Evolutionary conservation across 225 moss, liverwort and hornwort genomes (phyloP).

Genomic region (Bryum argenteum): DNA sequence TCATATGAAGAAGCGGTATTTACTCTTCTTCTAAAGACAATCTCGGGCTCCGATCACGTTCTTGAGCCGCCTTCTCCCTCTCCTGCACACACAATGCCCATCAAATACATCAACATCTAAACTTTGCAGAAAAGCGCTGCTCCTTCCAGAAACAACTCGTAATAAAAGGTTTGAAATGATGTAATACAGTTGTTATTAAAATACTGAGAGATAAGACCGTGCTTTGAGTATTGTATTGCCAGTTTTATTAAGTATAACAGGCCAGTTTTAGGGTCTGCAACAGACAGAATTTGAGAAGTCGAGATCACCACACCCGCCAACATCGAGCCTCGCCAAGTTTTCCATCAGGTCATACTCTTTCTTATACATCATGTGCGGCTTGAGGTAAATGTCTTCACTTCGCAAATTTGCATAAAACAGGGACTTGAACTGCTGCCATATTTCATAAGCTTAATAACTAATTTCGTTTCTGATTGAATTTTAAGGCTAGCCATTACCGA

Average conservation of each 20-base stretch:
- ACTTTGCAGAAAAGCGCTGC: not conserved
- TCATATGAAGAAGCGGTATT: slow-evolving; percentile 31
- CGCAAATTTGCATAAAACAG: slow-evolving; percentile 42
- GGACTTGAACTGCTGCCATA: slow-evolving; percentile 54
- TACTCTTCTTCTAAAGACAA: slow-evolving; percentile 77
- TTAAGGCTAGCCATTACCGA: slow-evolving; percentile 7
- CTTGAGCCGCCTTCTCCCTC: slow-evolving; percentile 56
- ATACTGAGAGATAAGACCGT: slow-evolving; percentile 2
- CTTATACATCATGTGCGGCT: slow-evolving; percentile 56
- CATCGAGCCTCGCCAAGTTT: slow-evolving; percentile 46
- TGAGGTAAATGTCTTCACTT: slow-evolving; percentile 40
- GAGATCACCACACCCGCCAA: slow-evolving; percentile 61
- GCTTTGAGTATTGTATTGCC: slow-evolving; percentile 13
- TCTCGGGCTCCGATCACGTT: slow-evolving; percentile 60
- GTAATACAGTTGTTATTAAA: slow-evolving; percentile 3
- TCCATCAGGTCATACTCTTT: slow-evolving; percentile 49
- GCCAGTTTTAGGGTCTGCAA: slow-evolving; percentile 49
- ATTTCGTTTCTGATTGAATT: slow-evolving; percentile 11
- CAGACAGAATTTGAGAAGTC: slow-evolving; percentile 55
- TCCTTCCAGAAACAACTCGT: slow-evolving; percentile 18
- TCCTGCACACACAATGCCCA: slow-evolving; percentile 45
- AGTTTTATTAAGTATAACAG: slow-evolving; percentile 18
- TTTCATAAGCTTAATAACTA: slow-evolving; percentile 37
- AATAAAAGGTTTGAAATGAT: not conserved
- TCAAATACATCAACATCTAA: slow-evolving; percentile 4